A percentile compares a stretch with the other conserved stretches of the same genome.
phyloP scores from a whole-genome alignment of 2,329 filamentous ascomycete species.

The Xylariaceae sp. region DNA sequence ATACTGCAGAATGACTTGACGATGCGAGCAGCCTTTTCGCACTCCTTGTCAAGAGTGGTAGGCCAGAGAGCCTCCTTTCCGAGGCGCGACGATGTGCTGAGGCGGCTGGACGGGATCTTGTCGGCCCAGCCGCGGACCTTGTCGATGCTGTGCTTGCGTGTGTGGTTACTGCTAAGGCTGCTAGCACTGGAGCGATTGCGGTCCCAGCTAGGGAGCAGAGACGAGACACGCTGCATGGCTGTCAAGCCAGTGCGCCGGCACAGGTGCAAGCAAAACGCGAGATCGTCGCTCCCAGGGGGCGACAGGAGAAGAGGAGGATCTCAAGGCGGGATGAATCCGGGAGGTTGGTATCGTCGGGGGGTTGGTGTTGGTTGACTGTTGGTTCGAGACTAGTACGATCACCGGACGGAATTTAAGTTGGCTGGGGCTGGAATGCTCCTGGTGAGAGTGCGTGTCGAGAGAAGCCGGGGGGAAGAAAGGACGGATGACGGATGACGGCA shows the following conservation, averaged over 20 bases:
- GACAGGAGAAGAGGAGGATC: not conserved
- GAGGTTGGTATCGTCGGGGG: slow-evolving; percentile 8
- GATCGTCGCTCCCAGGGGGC: slow-evolving; percentile 10
- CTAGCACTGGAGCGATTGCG: slow-evolving; percentile 32
- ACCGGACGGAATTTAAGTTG: slow-evolving; percentile 5
- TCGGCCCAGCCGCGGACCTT: slow-evolving; percentile 45
- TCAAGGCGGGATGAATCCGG: not conserved
- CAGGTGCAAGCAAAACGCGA: slow-evolving; percentile 9
- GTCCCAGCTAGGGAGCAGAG: slow-evolving; percentile 41
- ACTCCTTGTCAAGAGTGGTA: slow-evolving; percentile 80
- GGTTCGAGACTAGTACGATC: not conserved
- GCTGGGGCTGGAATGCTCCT: slow-evolving; percentile 1
- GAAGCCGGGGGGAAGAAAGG: not conserved
- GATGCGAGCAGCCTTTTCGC: slow-evolving; percentile 87
- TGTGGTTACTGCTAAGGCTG: slow-evolving; percentile 36
- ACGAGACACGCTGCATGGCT: slow-evolving; percentile 47
- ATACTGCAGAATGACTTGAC: slow-evolving; percentile 85
- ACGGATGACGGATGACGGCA: not conserved
- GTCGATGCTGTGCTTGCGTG: slow-evolving; percentile 32
- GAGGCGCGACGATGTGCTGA: slow-evolving; percentile 59
- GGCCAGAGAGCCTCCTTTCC: slow-evolving; percentile 82
- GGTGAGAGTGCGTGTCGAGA: slow-evolving; percentile 1
- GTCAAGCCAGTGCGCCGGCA: slow-evolving; percentile 8
- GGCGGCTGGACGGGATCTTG: slow-evolving; percentile 55
- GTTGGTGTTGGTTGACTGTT: slow-evolving; percentile 3